A percentile compares a stretch with the other conserved stretches of the same genome.
phyloP scores from a whole-genome alignment of 345 rosid species.

The Rhodamnia argentea region DNA sequence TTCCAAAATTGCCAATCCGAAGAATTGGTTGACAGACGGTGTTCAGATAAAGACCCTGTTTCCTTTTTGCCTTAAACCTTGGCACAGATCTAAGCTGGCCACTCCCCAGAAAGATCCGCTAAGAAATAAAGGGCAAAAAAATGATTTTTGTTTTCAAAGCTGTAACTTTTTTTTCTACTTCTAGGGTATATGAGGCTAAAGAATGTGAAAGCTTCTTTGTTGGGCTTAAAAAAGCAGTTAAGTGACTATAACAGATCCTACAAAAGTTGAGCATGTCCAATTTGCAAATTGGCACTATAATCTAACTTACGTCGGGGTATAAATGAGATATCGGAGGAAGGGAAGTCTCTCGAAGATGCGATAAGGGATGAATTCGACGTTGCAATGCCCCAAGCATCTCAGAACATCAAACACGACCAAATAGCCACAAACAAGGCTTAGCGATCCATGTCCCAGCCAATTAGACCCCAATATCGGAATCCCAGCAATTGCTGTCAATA shows the following conservation, averaged over 20 bases:
- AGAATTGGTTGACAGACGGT: no score
- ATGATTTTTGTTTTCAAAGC: no score
- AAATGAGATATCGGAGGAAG: conserved; percentile 53
- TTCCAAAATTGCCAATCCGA: neutral
- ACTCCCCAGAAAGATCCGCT: no score
- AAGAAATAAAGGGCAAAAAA: no score
- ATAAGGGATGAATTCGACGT: conserved; percentile 68
- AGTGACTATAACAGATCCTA: neutral
- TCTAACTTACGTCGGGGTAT: conserved; percentile 77
- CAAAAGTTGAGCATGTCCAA: neutral
- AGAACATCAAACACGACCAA: conserved; percentile 55
- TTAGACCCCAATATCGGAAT: conserved; percentile 62
- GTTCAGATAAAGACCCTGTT: no score
- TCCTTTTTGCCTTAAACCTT: no score
- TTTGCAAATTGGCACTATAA: neutral
- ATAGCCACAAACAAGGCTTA: conserved; percentile 44
- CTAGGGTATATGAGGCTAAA: neutral
- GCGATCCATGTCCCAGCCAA: conserved; percentile 63
- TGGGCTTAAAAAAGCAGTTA: neutral
- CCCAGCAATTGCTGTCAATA: conserved; percentile 33
- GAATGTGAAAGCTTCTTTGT: neutral
- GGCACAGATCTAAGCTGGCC: no score
- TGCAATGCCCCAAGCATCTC: conserved; percentile 79
- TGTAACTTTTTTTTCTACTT: neutral
- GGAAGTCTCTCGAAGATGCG: conserved; percentile 47